phyloP scores from a whole-genome alignment of 192 early-diverging fungal species.

The Haplosporangium gracile region DNA sequence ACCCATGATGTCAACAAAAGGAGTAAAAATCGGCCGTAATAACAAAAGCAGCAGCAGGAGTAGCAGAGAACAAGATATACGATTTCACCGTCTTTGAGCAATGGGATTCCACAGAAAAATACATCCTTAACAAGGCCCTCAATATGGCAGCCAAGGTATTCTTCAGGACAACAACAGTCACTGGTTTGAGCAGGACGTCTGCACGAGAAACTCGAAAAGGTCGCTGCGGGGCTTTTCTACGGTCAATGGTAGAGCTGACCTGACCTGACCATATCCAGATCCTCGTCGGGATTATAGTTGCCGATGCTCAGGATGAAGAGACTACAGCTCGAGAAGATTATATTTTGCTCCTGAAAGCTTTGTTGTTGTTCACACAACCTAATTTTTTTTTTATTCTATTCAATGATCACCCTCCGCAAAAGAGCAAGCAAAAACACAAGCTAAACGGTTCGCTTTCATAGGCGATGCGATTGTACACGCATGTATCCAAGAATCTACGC shows the following conservation, averaged over 20 bases:
- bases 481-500: conserved; percentile 63
- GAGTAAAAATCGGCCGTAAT: no score
- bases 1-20: neutral
- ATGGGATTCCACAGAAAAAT: no score
- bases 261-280: no score
- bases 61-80: conserved; percentile 34
- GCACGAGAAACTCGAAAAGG: conserved; percentile 51
- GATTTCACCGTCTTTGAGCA: no score
- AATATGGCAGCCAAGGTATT: conserved; percentile 18
- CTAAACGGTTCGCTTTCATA: conserved; percentile 72
- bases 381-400: no score
- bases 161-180: neutral
- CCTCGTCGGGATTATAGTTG: conserved; percentile 47
- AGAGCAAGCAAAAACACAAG: neutral
- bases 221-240: conserved; percentile 30
- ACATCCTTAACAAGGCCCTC: conserved; percentile 57
- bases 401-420: no score
- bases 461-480: conserved; percentile 74
- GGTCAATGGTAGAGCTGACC: no score
- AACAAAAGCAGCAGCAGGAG: neutral
- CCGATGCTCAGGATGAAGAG: conserved; percentile 56
- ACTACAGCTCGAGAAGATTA: conserved; percentile 7
- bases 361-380: no score
- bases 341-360: no score
- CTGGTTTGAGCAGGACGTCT: conserved; percentile 55